phyloP scores from a whole-genome alignment of 139 green algal species.

The Chlamydomonas urium region DNA sequence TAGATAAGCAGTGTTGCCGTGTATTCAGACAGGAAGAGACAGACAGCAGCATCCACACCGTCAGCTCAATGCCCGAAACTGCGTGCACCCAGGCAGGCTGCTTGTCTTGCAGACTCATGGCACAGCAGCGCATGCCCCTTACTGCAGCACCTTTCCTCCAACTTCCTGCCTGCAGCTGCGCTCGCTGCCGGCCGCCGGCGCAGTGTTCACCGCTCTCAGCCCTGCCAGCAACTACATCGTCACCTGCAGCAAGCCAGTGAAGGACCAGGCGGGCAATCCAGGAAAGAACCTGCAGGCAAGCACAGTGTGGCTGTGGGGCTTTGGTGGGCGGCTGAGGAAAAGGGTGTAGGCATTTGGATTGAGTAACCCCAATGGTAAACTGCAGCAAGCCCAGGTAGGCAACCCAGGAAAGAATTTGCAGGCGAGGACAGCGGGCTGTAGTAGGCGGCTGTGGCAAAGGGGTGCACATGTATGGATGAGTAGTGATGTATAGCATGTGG shows the following conservation, averaged over 20 bases:
- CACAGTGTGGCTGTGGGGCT: neutral
- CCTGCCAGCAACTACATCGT: conserved; percentile 45
- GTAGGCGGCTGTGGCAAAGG: too few species aligned
- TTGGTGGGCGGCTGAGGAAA: conserved; percentile 7
- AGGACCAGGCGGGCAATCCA: conserved; percentile 37
- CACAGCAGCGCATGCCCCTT: neutral
- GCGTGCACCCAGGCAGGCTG: neutral
- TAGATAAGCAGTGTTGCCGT: neutral
- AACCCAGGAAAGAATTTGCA: too few species aligned
- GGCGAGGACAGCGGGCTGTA: too few species aligned
- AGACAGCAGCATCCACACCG: neutral
- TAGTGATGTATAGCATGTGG: too few species aligned
- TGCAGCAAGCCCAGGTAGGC: too few species aligned
- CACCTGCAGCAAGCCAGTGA: conserved; percentile 56
- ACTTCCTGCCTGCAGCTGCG: neutral
- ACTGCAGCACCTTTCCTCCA: neutral
- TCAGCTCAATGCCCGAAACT: too few species aligned
- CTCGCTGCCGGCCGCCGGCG: conserved; percentile 14
- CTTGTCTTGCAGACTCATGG: neutral
- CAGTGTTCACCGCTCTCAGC: conserved; percentile 46
- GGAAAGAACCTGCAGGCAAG: conserved; percentile 65
- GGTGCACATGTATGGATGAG: too few species aligned
- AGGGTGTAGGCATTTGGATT: neutral
- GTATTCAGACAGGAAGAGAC: neutral
- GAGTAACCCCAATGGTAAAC: neutral